Base-by-base conservation (phyloP, 257 asterid species). In the Solanum lignicaule region DNA sequence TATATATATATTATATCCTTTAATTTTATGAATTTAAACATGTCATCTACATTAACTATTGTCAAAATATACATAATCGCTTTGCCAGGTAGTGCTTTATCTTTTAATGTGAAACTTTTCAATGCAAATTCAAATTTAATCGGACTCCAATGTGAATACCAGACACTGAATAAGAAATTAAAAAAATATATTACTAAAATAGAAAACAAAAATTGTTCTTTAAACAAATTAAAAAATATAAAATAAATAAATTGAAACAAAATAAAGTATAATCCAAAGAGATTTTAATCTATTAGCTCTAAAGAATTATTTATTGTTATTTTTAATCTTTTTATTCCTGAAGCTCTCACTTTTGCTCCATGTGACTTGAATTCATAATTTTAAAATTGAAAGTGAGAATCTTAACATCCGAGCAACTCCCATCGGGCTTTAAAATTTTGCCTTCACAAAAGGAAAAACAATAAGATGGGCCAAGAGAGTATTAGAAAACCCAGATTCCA, bases 311-410 rank as follows among this genome's bases (percentile, higher is more conserved):
- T 48, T 48, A 48, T 5, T 0, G 0, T 48, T 48, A 20, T 3
- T 41, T 39, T 46, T 12, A 43, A 1, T 43, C 4, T 46, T 12
- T 46, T 46, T 5, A 46, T 46, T 15, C 3, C 21, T 48, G 7
- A 46, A 46, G 18, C 58, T 48, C 58, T 48, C 58, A 48, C 21
- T 14, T 43, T 43, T 43, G 16, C 52, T 12, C 18, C 13, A 12
- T 6, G 0, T 3, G 0, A 55, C 0, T 55, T 0, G 2, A 55
- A 18, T 2, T 18, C 2, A 3, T 55, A 55, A 55, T 21, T 0
- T 48, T 5, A 48, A 48, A 48, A 0, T 15, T 14, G 0, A 15
- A 48, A 15, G 0, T 15, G 3, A 3, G n/a, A n/a, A n/a, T n/a
- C 1, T 55, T 55, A 7, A 0, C 25, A 20, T 20, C 4, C 5